Evolutionary conservation across 2,329 filamentous ascomycete genomes (phyloP), one percentile per base, ranked within the genome.

Genomic region (Aspergillus alliaceus): DNA sequence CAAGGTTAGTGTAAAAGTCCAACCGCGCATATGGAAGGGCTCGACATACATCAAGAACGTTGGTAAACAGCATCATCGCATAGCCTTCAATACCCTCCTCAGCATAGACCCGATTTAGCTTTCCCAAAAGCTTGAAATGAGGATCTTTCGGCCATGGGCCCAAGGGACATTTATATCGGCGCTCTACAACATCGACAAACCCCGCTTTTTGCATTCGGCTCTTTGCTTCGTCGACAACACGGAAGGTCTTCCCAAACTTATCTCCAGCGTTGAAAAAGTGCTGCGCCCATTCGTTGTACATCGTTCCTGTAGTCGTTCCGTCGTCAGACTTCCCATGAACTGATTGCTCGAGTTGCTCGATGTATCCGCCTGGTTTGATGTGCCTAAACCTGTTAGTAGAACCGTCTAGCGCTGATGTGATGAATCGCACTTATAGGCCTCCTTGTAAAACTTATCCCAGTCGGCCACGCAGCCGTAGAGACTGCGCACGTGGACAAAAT

Each of bases 401-500:
- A 14, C 12, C 29, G 14, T 22, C n/a, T 27, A 4, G 24, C 18
- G 9, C 12, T 1, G 6, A 18, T 47, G 24, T 14, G 25, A 20
- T 4, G 2, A 29, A 47, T 27, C 25, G 29, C 39, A 64, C 15
- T 35, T 22, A 12, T 34, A 53, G 34, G 52, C 57, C 25, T 62
- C 51, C 15, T 8, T 44, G 34, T 58, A 76, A 60, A 80, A 77
- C 54, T 71, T 71, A 53, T 75, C 70, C 78, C 78, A 80, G 59
- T 80, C 77, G 1, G 73, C 70, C 18, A 81, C 73, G 53, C 72
- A 76, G 12, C 79, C 78, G 51, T 76, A 78, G 24, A 80, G 65
- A 49, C 76, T 77, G 50, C 79, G 76, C 15, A 79, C 66, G 61
- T 82, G 78, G 46, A 81, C 74, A 57, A 78, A 79, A 64, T 80